Conservation (phyloP, 2,329 filamentous ascomycete genomes). For the Pseudocercospora eumusae region DNA sequence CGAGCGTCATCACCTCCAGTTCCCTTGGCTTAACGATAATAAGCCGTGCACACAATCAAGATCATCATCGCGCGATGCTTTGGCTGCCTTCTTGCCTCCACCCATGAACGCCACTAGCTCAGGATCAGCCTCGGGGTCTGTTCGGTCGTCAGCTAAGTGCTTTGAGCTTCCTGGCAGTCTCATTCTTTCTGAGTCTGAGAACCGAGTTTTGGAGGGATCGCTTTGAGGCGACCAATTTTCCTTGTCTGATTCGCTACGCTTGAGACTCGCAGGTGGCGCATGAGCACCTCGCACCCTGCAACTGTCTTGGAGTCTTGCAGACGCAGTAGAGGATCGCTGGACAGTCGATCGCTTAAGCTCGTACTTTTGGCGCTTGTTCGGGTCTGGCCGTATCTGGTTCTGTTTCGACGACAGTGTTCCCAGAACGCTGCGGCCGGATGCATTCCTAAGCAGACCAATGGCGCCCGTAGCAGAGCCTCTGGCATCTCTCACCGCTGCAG, state of each 20-base stretch:
- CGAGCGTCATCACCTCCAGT: slow-evolving; percentile 62
- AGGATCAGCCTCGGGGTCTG: slow-evolving; percentile 52
- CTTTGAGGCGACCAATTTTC: slow-evolving; percentile 78
- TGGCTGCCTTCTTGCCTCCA: slow-evolving; percentile 47
- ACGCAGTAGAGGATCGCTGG: slow-evolving; percentile 36
- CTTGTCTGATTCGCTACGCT: slow-evolving; percentile 81
- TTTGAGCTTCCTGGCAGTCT: neutral
- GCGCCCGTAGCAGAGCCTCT: slow-evolving; percentile 78
- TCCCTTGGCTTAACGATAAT: slow-evolving; percentile 85
- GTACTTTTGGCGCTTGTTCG: slow-evolving; percentile 50
- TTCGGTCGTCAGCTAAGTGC: slow-evolving; percentile 3
- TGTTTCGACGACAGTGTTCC: slow-evolving; percentile 63
- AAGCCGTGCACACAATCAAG: slow-evolving; percentile 88
- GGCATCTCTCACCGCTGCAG: slow-evolving; percentile 77
- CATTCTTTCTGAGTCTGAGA: neutral
- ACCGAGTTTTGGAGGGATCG: slow-evolving; percentile 6
- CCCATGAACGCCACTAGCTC: slow-evolving; percentile 76
- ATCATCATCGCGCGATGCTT: slow-evolving; percentile 57
- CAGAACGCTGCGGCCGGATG: slow-evolving; percentile 58
- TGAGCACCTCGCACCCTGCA: neutral
- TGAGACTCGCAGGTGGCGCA: slow-evolving; percentile 47
- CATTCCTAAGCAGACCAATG: slow-evolving; percentile 77
- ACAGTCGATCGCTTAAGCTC: slow-evolving; percentile 41
- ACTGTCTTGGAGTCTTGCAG: slow-evolving; percentile 37
- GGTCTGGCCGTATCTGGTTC: slow-evolving; percentile 51